phyloP scores from a whole-genome alignment of 805 yeast genomes.

The Saturnispora gosingensis region DNA sequence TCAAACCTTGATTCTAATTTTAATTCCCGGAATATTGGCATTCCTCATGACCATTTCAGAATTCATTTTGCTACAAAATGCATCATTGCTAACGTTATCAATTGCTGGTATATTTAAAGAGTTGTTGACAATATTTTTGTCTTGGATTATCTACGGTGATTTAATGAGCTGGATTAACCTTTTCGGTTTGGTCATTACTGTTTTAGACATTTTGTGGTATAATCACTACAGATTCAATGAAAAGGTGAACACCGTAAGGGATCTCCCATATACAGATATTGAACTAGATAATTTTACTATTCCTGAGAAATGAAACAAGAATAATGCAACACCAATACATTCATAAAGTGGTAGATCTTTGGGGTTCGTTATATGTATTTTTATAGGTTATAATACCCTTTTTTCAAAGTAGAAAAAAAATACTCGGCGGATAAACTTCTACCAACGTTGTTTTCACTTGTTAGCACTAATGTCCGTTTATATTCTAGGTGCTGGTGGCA shows the following conservation, averaged over 20 bases:
- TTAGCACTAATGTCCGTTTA: slow-evolving; percentile 16
- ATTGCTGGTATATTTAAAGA: slow-evolving; percentile 94
- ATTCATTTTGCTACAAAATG: slow-evolving; percentile 69
- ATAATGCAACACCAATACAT: not conserved
- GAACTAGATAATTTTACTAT: slow-evolving; percentile 11
- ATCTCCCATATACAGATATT: slow-evolving; percentile 16
- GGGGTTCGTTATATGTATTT: not conserved
- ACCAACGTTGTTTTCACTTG: not conserved
- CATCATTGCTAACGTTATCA: slow-evolving; percentile 78
- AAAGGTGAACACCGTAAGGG: slow-evolving; percentile 5
- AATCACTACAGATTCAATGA: slow-evolving; percentile 52
- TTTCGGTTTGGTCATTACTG: slow-evolving; percentile 65
- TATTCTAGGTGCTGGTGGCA: slow-evolving; percentile 29
- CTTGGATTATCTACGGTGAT: slow-evolving; percentile 71
- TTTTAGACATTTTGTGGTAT: slow-evolving; percentile 75
- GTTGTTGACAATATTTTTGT: slow-evolving; percentile 63
- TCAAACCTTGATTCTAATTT: slow-evolving; percentile 46
- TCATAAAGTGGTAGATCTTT: not conserved
- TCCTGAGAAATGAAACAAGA: not conserved
- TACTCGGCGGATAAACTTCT: not conserved
- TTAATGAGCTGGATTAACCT: slow-evolving; percentile 54
- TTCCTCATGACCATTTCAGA: slow-evolving; percentile 86
- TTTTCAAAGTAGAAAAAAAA: not conserved
- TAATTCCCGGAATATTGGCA: slow-evolving; percentile 80
- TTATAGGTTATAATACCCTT: not conserved